Percentiles rank a stretch among this genome's conserved stretches.
Evolutionary conservation across 2,329 filamentous ascomycete genomes (phyloP).

Genomic region (Aspergillus calidoustus): DNA sequence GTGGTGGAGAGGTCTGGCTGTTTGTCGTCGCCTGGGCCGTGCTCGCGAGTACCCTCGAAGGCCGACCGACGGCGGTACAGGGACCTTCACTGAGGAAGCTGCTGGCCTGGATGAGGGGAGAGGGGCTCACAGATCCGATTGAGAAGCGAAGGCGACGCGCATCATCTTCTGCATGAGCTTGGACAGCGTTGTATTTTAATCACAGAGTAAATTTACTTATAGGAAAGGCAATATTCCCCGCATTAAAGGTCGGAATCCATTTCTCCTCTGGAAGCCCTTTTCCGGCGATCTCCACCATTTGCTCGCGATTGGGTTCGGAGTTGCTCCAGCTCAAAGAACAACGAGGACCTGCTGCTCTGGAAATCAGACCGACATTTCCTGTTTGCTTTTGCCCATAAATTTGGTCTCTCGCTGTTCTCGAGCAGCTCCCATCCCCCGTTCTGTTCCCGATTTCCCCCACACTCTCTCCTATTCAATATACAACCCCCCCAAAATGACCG

Average conservation of each 20-base stretch:
- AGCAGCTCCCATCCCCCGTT: not conserved
- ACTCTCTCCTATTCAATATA: not conserved
- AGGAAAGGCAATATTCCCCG: slow-evolving; percentile 15
- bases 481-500: slow-evolving; percentile 27
- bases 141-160: slow-evolving; percentile 35
- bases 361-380: slow-evolving; percentile 18
- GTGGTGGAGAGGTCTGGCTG: slow-evolving; percentile 81
- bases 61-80: slow-evolving; percentile 68
- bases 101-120: slow-evolving; percentile 73
- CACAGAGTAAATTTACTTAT: not conserved
- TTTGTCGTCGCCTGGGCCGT: slow-evolving; percentile 80
- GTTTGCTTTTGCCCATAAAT: slow-evolving; percentile 13
- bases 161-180: not conserved
- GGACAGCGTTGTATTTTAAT: not conserved
- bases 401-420: slow-evolving; percentile 7
- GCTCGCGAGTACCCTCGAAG: slow-evolving; percentile 77
- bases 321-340: slow-evolving; percentile 6
- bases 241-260: slow-evolving; percentile 10
- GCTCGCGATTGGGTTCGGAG: slow-evolving; percentile 1
- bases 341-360: not conserved
- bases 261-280: slow-evolving; percentile 21
- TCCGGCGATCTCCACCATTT: slow-evolving; percentile 15
- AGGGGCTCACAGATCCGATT: slow-evolving; percentile 74
- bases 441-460: slow-evolving; percentile 4
- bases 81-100: slow-evolving; percentile 72